These are phyloP conservation scores for Mrakia gelida DNA, from an alignment of 768 basidiomycete genomes.

Conservation along the genomic window DNA sequence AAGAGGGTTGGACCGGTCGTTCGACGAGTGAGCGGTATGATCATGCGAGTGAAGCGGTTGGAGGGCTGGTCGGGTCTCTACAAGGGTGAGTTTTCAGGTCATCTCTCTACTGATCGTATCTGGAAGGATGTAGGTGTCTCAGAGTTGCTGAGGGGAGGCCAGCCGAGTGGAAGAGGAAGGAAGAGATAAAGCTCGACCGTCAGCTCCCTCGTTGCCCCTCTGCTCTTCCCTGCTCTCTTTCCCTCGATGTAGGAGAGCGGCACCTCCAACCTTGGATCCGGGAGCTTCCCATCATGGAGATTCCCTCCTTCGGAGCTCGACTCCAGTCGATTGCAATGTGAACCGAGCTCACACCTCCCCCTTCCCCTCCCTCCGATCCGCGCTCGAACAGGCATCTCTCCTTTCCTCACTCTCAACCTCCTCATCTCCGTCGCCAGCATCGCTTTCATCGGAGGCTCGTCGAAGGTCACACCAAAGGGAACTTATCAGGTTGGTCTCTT, in stretches of 20 bases:
- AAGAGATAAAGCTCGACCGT: not conserved
- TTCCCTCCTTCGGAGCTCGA: too few species aligned
- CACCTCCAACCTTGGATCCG: too few species aligned
- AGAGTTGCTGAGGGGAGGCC: not conserved
- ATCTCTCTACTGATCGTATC: too few species aligned
- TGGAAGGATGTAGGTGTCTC: not conserved
- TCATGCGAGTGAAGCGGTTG: constrained; percentile 10
- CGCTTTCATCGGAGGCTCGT: constrained; percentile 15
- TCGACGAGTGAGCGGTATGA: constrained; percentile 20
- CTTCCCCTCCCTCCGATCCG: too few species aligned
- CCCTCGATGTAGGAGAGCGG: too few species aligned
- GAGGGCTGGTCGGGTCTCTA: constrained; percentile 23
- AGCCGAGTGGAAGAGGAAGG: not conserved
- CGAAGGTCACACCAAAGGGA: constrained; percentile 19
- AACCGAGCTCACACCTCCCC: not conserved
- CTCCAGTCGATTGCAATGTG: too few species aligned
- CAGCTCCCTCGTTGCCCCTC: not conserved
- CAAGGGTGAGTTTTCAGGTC: constrained; percentile 17
- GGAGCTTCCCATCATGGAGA: too few species aligned
- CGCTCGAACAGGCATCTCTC: constrained; percentile 8
- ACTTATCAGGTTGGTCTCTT: not conserved
- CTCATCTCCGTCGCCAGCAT: constrained; percentile 10
- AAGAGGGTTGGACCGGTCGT: constrained; percentile 5
- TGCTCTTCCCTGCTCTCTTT: too few species aligned
- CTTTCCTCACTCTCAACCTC: not conserved